Percentiles rank a stretch among this genome's conserved stretches.
Evolutionary conservation across 2,329 filamentous ascomycete genomes (phyloP).

Genomic region (Stachybotrys chlorohalonatus): DNA sequence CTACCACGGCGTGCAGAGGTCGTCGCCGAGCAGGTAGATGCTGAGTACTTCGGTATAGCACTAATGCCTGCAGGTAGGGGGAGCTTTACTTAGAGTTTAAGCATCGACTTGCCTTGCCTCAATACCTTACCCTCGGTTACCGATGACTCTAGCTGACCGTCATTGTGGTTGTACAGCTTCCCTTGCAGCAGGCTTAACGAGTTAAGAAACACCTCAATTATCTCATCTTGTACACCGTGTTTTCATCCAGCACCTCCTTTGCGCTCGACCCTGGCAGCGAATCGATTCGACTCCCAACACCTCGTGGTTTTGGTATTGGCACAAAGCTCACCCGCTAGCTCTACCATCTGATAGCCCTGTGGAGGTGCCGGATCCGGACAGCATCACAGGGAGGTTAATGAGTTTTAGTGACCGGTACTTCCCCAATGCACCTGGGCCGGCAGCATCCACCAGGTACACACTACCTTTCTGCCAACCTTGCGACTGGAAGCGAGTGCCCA

Average conservation of each 20-base stretch:
- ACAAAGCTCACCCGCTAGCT: background rate
- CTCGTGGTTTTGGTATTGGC: constrained; percentile 3
- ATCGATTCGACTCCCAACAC: constrained; percentile 4
- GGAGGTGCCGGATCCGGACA: background rate
- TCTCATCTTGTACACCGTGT: too few relatives aligned
- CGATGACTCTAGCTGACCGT: background rate
- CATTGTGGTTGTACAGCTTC: background rate
- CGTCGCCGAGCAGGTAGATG: background rate
- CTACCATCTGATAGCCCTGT: background rate
- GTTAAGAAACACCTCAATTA: background rate
- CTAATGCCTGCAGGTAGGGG: background rate
- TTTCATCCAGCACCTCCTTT: background rate
- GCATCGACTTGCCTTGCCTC: background rate
- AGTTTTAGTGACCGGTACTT: background rate
- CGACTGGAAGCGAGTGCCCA: too few relatives aligned
- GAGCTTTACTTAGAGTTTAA: background rate
- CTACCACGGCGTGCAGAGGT: background rate
- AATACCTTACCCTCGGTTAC: background rate
- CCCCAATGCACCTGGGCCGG: background rate
- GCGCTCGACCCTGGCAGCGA: background rate
- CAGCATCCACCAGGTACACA: too few relatives aligned
- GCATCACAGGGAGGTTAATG: too few relatives aligned
- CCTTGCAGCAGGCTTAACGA: background rate
- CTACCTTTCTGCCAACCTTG: too few relatives aligned
- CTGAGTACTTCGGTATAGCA: background rate